A percentile compares a stretch with the other conserved stretches of the same genome.
These are phyloP conservation scores for Xerocomellus amylosporus DNA, from an alignment of 768 basidiomycete genomes.

Conservation along the genomic window DNA sequence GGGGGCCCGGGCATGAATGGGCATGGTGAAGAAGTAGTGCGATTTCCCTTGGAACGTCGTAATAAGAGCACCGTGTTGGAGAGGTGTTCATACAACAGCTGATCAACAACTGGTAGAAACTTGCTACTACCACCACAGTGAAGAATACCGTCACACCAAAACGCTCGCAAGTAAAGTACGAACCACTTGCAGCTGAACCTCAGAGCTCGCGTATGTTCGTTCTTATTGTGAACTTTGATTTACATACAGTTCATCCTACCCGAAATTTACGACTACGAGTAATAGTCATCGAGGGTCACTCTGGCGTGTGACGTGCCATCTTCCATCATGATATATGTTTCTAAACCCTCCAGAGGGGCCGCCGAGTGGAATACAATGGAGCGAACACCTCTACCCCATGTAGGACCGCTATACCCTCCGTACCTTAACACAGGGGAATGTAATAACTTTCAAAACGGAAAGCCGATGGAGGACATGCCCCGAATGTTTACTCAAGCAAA, in stretches of 20 bases:
- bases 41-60: too few species aligned
- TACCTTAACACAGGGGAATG: constrained; percentile 43
- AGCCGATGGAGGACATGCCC: constrained; percentile 41
- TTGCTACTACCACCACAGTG: too few species aligned
- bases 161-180: too few species aligned
- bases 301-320: constrained; percentile 55
- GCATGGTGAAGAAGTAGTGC: too few species aligned
- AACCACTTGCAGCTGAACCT: too few species aligned
- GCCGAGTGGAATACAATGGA: constrained; percentile 57
- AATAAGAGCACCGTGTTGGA: too few species aligned
- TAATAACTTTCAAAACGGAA: neutral
- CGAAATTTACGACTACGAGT: constrained; percentile 13
- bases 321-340: constrained; percentile 67
- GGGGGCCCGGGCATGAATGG: too few species aligned
- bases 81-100: too few species aligned
- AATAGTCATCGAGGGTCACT: constrained; percentile 47
- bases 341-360: constrained; percentile 42
- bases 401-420: constrained; percentile 50
- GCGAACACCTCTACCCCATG: constrained; percentile 66
- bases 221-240: neutral
- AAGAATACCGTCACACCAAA: too few species aligned
- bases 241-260: neutral
- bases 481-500: constrained; percentile 77
- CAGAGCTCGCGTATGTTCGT: too few species aligned
- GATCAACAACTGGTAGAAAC: too few species aligned